Evolutionary conservation across 2,329 filamentous ascomycete genomes (phyloP).

Genomic region (Alternaria ethzedia): DNA sequence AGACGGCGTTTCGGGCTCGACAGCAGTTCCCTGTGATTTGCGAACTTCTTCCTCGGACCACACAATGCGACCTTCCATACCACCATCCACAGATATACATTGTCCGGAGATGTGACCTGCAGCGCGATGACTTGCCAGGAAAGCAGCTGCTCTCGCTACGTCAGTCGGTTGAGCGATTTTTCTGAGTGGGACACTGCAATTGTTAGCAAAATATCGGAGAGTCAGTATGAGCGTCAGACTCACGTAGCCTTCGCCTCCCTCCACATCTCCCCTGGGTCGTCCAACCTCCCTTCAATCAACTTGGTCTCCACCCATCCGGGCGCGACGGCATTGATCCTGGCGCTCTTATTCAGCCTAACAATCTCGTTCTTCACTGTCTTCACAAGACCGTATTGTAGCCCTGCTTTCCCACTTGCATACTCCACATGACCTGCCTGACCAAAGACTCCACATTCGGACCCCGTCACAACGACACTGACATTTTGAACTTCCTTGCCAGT

Average conservation of each 20-base stretch:
- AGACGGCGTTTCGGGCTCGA: background rate
- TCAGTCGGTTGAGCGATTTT: slow-evolving; percentile 58
- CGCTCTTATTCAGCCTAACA: slow-evolving; percentile 57
- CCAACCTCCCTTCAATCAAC: slow-evolving; percentile 57
- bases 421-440: slow-evolving; percentile 59
- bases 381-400: slow-evolving; percentile 61
- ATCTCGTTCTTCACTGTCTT: slow-evolving; percentile 63
- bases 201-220: slow-evolving; percentile 3
- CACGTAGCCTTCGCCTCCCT: slow-evolving; percentile 57
- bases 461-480: slow-evolving; percentile 60
- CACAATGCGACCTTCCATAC: slow-evolving; percentile 59
- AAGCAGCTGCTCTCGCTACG: slow-evolving; percentile 57
- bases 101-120: slow-evolving; percentile 63
- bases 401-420: slow-evolving; percentile 57
- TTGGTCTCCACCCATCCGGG: slow-evolving; percentile 58
- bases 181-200: slow-evolving; percentile 48
- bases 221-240: background rate
- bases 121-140: slow-evolving; percentile 58
- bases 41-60: slow-evolving; percentile 55
- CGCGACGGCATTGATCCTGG: slow-evolving; percentile 61
- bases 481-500: slow-evolving; percentile 54
- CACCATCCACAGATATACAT: slow-evolving; percentile 59
- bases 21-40: slow-evolving; percentile 11
- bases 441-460: slow-evolving; percentile 60
- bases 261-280: slow-evolving; percentile 59